Base-by-base conservation (phyloP, 495 filamentous ascomycete species). In the Aspergillus asperescens region DNA sequence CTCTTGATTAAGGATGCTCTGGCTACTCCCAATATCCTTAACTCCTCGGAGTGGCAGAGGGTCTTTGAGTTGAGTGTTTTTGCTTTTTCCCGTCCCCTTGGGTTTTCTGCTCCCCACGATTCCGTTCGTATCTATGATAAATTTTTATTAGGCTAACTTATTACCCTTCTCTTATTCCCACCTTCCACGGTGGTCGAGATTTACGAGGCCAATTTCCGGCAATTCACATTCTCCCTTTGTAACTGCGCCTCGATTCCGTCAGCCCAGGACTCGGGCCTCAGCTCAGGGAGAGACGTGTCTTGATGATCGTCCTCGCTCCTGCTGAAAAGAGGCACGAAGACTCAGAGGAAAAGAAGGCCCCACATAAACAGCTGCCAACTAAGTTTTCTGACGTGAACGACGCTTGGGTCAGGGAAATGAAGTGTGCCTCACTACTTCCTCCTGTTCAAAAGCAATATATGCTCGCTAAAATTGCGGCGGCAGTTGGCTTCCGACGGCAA, bases 1-100 rank as follows among this genome's bases (percentile, higher is more conserved):
- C 10, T 3, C n/a, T 32, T 32, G 5, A 28, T 10, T 32, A 4
- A 37, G 34, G 8, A 10, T 29, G 27, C 27, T n/a, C n/a, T n/a
- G n/a, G n/a, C n/a, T n/a, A n/a, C n/a, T 10, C 27, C 62, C 58
- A 56, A 65, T 56, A 52, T 69, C 10, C 37, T 40, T 16, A 7
- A 40, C 20, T 15, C 2, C 32, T 35, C 25, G 8, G 41, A 20
- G 43, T 20, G 28, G 16, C 18, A 34, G 18, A 1, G 35, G 29
- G 44, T 16, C 29, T 10, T 2, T 22, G 9, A n/a, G 18, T 23
- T 5, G 16, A 23, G 16, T 25, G 9, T 47, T 47, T 34, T 34
- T 35, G 16, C 24, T 44, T 44, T 34, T 47, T 32, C 23, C 24
- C 24, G 19, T 16, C 6, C 29, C 7, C 25, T 31, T 12, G 4